Evolutionary conservation across 306 rosid genomes (phyloP), one percentile per base, ranked within the genome.

Genomic region (Vicia sativa): DNA sequence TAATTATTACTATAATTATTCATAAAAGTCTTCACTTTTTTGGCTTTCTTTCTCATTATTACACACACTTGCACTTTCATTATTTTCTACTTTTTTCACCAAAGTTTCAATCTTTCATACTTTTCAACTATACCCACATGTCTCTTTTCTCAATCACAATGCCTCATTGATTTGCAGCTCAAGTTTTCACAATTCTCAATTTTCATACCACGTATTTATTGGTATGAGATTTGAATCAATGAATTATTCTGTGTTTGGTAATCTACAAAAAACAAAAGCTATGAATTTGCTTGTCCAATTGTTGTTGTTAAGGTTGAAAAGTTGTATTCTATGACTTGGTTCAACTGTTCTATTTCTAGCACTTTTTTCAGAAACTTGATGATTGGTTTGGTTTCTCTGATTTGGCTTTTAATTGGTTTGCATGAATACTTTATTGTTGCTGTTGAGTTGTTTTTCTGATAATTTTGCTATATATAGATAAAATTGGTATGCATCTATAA

Each of bases 41-140:
- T 66, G 37, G 43, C 49, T 56, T 43, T 67, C 74, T 54, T 66
- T 52, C 13, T 57, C 56, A 41, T 23, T 15, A 53, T 31, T 55
- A 37, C 70, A 41, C 84, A 53, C 52, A 67, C 66, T 69, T 48
- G 11, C 41, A 21, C 57, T 44, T 80, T 55, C 73, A 41, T 11
- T 38, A 62, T 12, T 57, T 71, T 67, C 39, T 39, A 25, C 49
- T 34, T 67, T 70, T 70, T 71, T 38, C 44, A 67, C 46, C 12
- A 67, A 64, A 64, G 72, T 67, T 78, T 67, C 16, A 54, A 67
- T 21, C 83, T 67, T 73, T 67, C 8, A 13, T 64, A 43, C 59
- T 74, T 71, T 73, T 74, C 78, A 74, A 55, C 52, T 41, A 54
- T 55, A 78, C 68, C 80, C 80, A 61, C 15, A 18, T 61, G 42